These are phyloP conservation scores for Fraxinus albicans DNA, from an alignment of 305 asterid species.

Conservation along the genomic window DNA sequence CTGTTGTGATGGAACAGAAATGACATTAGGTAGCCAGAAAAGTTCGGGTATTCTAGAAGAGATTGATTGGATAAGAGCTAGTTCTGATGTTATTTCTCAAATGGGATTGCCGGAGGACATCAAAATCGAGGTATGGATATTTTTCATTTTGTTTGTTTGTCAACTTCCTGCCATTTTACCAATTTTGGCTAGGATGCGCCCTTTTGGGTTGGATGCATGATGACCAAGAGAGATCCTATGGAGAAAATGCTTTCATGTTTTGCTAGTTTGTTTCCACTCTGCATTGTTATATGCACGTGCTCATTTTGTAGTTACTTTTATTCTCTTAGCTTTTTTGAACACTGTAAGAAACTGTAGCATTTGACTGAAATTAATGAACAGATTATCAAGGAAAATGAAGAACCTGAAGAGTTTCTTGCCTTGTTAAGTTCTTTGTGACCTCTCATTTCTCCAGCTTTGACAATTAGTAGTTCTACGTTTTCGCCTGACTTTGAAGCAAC, in stretches of 20 bases:
- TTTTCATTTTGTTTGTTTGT: neutral
- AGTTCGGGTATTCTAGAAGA: conserved; percentile 24
- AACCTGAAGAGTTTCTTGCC: conserved; percentile 42
- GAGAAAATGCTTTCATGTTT: neutral
- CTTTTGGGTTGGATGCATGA: neutral
- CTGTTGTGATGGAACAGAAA: conserved; percentile 22
- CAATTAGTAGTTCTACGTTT: neutral
- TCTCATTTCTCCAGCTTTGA: conserved; percentile 22
- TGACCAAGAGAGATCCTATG: neutral
- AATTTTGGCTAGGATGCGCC: neutral
- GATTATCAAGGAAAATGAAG: conserved; percentile 49
- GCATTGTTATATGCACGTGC: neutral
- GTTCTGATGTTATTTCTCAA: conserved; percentile 28
- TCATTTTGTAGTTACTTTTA: neutral
- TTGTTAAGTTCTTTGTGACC: conserved; percentile 31
- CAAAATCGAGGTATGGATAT: conserved; percentile 36
- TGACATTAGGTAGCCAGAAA: conserved; percentile 17
- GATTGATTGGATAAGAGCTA: conserved; percentile 40
- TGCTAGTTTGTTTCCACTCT: neutral
- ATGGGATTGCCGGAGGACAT: conserved; percentile 43
- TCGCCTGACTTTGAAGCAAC: conserved; percentile 9
- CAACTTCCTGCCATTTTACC: neutral
- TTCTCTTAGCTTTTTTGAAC: neutral
- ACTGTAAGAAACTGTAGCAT: neutral
- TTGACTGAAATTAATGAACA: conserved; percentile 12